Conservation (phyloP, 1,284 basidiomycete species). For the Trichosporon sp. region DNA sequence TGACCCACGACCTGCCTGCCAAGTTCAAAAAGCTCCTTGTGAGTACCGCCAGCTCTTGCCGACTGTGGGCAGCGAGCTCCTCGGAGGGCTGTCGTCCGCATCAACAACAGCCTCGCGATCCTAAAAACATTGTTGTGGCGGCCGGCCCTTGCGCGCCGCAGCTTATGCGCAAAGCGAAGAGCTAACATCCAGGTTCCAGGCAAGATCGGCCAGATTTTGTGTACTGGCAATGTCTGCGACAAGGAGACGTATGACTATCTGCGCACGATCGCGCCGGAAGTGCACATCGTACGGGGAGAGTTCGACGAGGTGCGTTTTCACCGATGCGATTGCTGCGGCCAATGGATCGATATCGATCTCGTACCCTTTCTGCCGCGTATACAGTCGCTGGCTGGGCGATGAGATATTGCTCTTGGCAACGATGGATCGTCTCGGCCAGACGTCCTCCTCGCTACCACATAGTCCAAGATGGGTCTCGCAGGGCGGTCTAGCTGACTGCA, state of each 20-base stretch:
- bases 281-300: slow-evolving; percentile 87
- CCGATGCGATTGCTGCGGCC: no score
- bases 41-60: slow-evolving; percentile 14
- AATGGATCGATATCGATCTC: no score
- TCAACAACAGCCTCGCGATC: no score
- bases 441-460: no score
- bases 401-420: no score
- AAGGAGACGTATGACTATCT: slow-evolving; percentile 96
- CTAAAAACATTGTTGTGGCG: no score
- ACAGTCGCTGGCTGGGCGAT: no score
- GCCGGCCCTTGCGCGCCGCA: background rate
- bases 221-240: slow-evolving; percentile 96
- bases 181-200: slow-evolving; percentile 59
- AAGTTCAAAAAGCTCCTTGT: slow-evolving; percentile 97
- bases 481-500: slow-evolving; percentile 9
- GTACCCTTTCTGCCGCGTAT: no score
- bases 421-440: no score
- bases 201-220: slow-evolving; percentile 96
- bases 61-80: no score
- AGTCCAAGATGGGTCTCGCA: background rate
- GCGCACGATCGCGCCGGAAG: slow-evolving; percentile 91
- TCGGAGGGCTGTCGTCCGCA: no score
- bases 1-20: slow-evolving; percentile 76
- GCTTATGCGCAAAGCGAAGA: background rate
- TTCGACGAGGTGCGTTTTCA: slow-evolving; percentile 84